phyloP scores from a whole-genome alignment of 1,284 basidiomycete genomes.

The Trichosporon faecale region DNA sequence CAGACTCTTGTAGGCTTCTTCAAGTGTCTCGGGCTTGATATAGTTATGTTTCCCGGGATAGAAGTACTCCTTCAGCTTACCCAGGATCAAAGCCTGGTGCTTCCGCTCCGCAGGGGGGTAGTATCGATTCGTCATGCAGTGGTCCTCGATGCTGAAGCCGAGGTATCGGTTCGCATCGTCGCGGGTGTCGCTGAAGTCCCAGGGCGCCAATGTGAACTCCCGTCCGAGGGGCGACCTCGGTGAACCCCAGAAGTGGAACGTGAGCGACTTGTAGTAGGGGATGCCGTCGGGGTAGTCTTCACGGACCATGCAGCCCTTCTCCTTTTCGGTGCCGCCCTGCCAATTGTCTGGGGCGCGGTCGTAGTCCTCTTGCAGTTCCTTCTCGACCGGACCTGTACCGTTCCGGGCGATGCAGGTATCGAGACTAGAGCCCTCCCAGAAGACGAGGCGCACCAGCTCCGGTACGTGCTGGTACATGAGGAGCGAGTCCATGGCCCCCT shows the following conservation, averaged over 20 bases:
- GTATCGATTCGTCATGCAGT: constrained; percentile 28
- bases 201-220: constrained; percentile 33
- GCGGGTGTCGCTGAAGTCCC: constrained; percentile 18
- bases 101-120: constrained; percentile 23
- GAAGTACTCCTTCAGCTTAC: constrained; percentile 45
- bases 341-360: constrained; percentile 6
- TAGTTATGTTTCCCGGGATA: neutral
- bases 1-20: neutral
- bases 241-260: constrained; percentile 38
- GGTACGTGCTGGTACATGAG: constrained; percentile 38
- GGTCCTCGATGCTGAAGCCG: constrained; percentile 49
- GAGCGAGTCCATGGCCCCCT: constrained; percentile 31
- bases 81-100: constrained; percentile 45
- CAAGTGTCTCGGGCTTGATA: neutral
- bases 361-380: neutral
- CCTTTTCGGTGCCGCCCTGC: constrained; percentile 14
- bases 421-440: constrained; percentile 29
- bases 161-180: neutral
- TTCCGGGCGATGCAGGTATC: constrained; percentile 26
- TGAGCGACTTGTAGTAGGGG: constrained; percentile 33
- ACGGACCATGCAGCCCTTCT: constrained; percentile 28
- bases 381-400: constrained; percentile 4
- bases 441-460: constrained; percentile 29
- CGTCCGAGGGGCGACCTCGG: constrained; percentile 26
- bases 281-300: constrained; percentile 30